Conservation (phyloP, 192 early-diverging fungal species). For the Entomortierella beljakovae region DNA sequence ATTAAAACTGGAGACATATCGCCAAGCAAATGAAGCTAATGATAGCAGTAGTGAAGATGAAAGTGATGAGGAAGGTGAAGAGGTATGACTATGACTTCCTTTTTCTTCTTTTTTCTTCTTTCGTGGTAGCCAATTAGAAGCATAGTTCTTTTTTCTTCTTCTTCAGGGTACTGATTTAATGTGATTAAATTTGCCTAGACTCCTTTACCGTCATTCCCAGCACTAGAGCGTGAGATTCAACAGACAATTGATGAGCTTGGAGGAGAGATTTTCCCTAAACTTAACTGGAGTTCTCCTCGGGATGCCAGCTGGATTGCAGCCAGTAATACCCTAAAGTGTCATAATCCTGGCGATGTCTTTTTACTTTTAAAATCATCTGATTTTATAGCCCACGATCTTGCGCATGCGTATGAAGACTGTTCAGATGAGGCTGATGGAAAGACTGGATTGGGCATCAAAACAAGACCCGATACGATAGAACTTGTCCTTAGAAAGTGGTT, state of each 20-base stretch:
- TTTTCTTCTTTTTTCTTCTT: conserved; percentile 9
- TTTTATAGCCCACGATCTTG: conserved; percentile 88
- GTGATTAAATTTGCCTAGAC: too few species aligned
- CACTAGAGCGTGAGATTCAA: conserved; percentile 71
- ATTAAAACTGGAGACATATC: conserved; percentile 13
- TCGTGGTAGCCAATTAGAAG: too few species aligned
- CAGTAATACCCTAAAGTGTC: conserved; percentile 84
- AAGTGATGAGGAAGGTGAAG: conserved; percentile 51
- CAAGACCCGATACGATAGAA: conserved; percentile 62
- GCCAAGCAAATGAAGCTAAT: conserved; percentile 7
- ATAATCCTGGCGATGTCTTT: conserved; percentile 81
- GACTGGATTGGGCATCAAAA: conserved; percentile 11
- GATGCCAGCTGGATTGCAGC: conserved; percentile 94
- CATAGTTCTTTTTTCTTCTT: too few species aligned
- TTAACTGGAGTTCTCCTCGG: conserved; percentile 95
- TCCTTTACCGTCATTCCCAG: conserved; percentile 68
- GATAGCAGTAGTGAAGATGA: conserved; percentile 34
- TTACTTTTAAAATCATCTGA: conserved; percentile 93
- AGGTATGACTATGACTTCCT: conserved; percentile 6
- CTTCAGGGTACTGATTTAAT: too few species aligned
- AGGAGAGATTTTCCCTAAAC: conserved; percentile 90
- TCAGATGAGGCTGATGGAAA: conserved; percentile 36
- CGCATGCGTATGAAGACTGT: conserved; percentile 81
- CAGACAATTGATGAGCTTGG: conserved; percentile 76
- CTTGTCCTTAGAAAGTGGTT: conserved; percentile 93